Evolutionary conservation across 768 basidiomycete genomes (phyloP), one percentile per base, ranked within the genome.

Genomic region (Macrolepiota fuliginosa): DNA sequence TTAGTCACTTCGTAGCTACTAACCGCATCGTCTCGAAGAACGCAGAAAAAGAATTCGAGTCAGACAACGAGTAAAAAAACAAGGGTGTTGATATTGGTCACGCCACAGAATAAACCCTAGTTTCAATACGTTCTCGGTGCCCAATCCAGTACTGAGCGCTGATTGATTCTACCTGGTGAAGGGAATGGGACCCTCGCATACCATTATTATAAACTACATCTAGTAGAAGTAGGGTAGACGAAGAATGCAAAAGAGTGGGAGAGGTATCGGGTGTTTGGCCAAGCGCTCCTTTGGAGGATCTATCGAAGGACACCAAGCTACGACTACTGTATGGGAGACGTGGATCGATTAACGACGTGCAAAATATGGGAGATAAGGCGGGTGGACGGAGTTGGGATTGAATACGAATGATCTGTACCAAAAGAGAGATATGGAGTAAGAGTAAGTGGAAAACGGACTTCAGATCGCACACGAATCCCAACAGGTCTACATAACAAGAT

Each of bases 141-240:
- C 42, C 42, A 19, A 22, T 10, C 42, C 42, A 45, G 17, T 45
- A 32, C 29, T 17, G 39, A 17, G n/a, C n/a, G n/a, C n/a, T n/a
- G n/a, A 40, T 40, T 40, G 39, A 40, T 40, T 40, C n/a, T 19
- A 32, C 37, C 50, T 42, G 37, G 50, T 45, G 51, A 32, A 42
- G 29, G 7, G 29, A n/a, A n/a, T n/a, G n/a, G 25, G n/a, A 25
- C 45, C 9, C 47, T 50, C 35, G 15, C 37, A 60, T 54, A 36
- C 17, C 52, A 54, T 61, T 61, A 49, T 25, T 17, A 54, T 46
- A 45, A 36, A 46, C 40, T 61, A 61, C 52, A 25, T 61, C 59
- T 61, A 27, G 17, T 13, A 19, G 39, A 3, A 32, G 47, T 58
- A 61, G 51, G 35, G 52, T 45, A 47, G 42, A 49, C 3, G 32